phyloP scores from a whole-genome alignment of 495 filamentous ascomycete species.

The Rhypophila decipiens region DNA sequence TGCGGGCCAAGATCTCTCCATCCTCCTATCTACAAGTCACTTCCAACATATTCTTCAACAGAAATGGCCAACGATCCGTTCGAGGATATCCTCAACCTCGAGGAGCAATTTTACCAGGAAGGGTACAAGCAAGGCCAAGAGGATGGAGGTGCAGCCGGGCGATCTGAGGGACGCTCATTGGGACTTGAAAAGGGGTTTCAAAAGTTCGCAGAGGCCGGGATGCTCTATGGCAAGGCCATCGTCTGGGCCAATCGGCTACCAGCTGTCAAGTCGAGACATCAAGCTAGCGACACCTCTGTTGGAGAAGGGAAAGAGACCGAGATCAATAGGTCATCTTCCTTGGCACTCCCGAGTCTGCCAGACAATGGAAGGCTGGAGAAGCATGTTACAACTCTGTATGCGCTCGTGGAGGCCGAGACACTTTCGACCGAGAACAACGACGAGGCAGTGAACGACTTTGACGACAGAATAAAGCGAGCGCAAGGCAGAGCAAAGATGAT shows the following conservation, averaged over 20 bases:
- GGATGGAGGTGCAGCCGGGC: constrained; percentile 76
- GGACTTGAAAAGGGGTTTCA: constrained; percentile 91
- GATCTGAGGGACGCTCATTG: constrained; percentile 80
- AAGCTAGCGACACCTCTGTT: constrained; percentile 11
- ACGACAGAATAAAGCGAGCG: constrained; percentile 75
- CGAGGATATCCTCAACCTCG: constrained; percentile 67
- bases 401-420: constrained; percentile 72
- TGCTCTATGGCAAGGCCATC: constrained; percentile 70
- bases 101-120: constrained; percentile 79
- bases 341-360: constrained; percentile 34
- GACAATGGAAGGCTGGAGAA: constrained; percentile 60
- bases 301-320: not conserved
- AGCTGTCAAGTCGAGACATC: not conserved
- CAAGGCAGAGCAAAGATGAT: constrained; percentile 76
- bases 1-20: no score
- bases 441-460: constrained; percentile 76
- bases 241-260: constrained; percentile 61
- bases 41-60: no score
- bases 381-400: constrained; percentile 65
- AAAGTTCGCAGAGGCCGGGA: constrained; percentile 76
- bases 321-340: not conserved
- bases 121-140: constrained; percentile 68
- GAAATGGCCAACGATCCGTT: constrained; percentile 47
- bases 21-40: no score
- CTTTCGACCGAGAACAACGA: constrained; percentile 73